Base-by-base conservation (phyloP, 768 basidiomycete genomes). In the Leccinum subtestaceum region DNA sequence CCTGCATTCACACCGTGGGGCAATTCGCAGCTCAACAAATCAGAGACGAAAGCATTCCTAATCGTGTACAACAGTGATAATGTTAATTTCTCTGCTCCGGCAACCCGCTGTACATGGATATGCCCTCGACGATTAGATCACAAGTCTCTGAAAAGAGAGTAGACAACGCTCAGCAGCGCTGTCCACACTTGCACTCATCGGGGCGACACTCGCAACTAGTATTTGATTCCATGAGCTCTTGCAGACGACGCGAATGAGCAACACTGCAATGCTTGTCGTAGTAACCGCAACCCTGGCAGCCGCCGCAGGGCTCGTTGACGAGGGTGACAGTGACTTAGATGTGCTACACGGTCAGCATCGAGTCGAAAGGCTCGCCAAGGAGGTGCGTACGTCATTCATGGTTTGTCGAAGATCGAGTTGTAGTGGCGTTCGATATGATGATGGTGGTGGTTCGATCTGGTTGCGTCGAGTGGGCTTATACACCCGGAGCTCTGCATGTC, bases 21-120 rank as follows among this genome's bases (percentile, higher is more conserved):
- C 27, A n/a, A 66, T 40, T 40, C 40, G 59, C 54, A 70, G 69
- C 67, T n/a, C 65, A 60, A 54, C 65, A 64, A 13, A 56, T 71
- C 36, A 58, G 43, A 50, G 46, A 19, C 10, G 47, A 49, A 38
- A 63, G 12, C 58, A 38, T 45, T 21, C 1, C 36, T 11, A 38
- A 31, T 34, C 49, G 11, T 61, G 62, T 58, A 58, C 9, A 55
- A n/a, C 43, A 31, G 29, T 45, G 27, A 32, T 9, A 50, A 43
- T 4, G 15, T 21, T 10, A 25, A n/a, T 2, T n/a, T 21, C 2
- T n/a, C 15, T 27, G 12, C 17, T 12, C n/a, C 9, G 9, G 17
- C 3, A 47, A 34, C 15, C n/a, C 34, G n/a, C 21, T 17, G 19
- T 21, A 56, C 10, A 3, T 11, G 1, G 17, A 10, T 17, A 27